Evolutionary conservation across 352 stramenopile species (phyloP), one percentile per base, ranked within the genome.

Genomic region (Pythium phragmiticola): DNA sequence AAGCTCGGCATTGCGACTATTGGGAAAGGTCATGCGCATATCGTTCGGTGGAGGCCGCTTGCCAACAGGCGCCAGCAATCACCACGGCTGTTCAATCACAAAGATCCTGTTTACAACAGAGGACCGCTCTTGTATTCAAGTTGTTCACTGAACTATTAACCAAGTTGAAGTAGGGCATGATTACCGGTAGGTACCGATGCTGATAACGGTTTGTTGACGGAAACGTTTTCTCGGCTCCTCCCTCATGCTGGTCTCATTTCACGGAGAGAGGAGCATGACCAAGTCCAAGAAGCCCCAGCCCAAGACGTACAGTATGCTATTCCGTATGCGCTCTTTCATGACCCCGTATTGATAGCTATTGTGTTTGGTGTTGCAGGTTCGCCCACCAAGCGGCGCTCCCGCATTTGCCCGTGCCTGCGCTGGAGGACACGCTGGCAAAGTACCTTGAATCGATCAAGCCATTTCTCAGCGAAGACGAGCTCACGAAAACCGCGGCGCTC

Each of bases 381-480:
- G 71, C 63, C 19, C 59, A 79, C 46, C 95, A 99, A 73, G 63
- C 60, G n/a, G 61, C 69, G 47, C 68, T 92, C 19, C 80, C 79
- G 28, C 77, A 75, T 34, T 62, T 98, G 26, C 89, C 92, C 0
- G 89, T 98, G 54, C 92, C 94, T 0, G 60, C 70, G 11, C 70
- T 98, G 5, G 70, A 90, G 34, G 78, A 95, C 37, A 98, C 92
- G 36, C 68, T 96, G n/a, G 49, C 76, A 41, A 86, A 86, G 37
- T 97, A 97, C 61, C 61, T 92, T 43, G 65, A 65, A n/a, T 82
- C 80, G n/a, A 57, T 97, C 13, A 78, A 72, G 68, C 87, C 72
- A 8, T 77, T 86, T 53, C 53, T 86, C 11, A 65, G 26, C 30
- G 43, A 65, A 89, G 36, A 79, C 98, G 78, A 88, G 36, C 51